Evolutionary conservation across 768 basidiomycete species (phyloP).

Genomic region (Cytidiella melzeri): DNA sequence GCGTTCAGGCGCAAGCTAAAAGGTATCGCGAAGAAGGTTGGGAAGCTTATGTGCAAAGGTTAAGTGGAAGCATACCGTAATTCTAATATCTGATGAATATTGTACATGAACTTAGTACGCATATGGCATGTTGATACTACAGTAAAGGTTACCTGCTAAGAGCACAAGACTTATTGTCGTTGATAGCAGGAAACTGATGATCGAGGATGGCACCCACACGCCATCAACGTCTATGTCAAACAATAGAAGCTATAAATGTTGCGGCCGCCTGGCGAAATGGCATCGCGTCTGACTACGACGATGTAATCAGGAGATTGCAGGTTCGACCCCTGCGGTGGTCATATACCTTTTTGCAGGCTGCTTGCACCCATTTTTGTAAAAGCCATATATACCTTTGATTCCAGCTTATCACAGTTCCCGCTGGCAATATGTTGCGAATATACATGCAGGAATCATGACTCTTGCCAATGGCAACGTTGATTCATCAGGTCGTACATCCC

Average conservation of each 20-base stretch:
- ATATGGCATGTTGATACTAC: no score
- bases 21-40: constrained; percentile 84
- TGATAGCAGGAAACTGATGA: no score
- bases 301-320: constrained; percentile 81
- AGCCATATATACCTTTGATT: no score
- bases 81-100: no score
- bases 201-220: no score
- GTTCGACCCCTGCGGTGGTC: constrained; percentile 90
- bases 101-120: no score
- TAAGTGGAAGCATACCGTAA: no score
- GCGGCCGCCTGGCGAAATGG: constrained; percentile 91
- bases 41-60: constrained; percentile 60
- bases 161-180: no score
- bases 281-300: constrained; percentile 90
- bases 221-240: no score
- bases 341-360: constrained; percentile 21
- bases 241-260: no score
- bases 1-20: constrained; percentile 66
- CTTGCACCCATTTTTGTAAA: no score
- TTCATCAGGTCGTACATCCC: background rate
- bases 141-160: no score
- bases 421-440: background rate
- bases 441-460: background rate
- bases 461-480: background rate
- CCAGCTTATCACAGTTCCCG: background rate